Percentiles rank a stretch among this genome's conserved stretches.
Evolutionary conservation across 805 yeast species (phyloP).

Genomic region (Ogataea philodendri): DNA sequence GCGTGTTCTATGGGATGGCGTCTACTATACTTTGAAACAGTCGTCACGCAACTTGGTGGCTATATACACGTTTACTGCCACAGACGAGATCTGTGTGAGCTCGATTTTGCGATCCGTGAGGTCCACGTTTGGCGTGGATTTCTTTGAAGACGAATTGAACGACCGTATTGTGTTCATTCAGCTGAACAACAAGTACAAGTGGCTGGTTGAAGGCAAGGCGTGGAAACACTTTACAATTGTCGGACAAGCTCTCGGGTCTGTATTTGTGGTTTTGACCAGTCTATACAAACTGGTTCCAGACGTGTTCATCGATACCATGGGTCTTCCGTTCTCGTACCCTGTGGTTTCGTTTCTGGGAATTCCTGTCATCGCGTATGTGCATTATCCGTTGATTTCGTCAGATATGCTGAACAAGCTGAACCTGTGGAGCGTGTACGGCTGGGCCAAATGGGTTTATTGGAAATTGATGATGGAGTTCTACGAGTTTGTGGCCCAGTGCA

Average conservation of each 20-base stretch:
- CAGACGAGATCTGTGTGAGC: constrained; percentile 25
- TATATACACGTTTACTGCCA: constrained; percentile 50
- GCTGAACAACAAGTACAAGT: constrained; percentile 36
- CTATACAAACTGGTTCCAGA: constrained; percentile 71
- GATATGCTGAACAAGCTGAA: constrained; percentile 77
- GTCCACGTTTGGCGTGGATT: constrained; percentile 29
- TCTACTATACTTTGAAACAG: constrained; percentile 58
- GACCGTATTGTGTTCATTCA: constrained; percentile 34
- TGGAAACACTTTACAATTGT: constrained; percentile 81
- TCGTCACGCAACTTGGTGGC: constrained; percentile 53
- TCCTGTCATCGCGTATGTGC: constrained; percentile 88
- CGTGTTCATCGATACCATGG: constrained; percentile 92
- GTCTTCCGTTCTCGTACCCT: constrained; percentile 85
- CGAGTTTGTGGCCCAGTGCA: constrained; percentile 61
- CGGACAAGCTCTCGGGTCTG: constrained; percentile 86
- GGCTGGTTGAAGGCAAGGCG: constrained; percentile 62
- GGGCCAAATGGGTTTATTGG: constrained; percentile 69
- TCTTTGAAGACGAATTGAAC: constrained; percentile 22
- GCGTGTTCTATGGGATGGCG: constrained; percentile 93
- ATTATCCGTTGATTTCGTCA: constrained; percentile 84
- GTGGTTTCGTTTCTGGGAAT: constrained; percentile 56
- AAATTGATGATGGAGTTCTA: constrained; percentile 59
- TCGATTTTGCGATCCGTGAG: constrained; percentile 26
- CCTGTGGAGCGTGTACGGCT: constrained; percentile 24
- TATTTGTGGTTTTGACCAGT: constrained; percentile 68